Evolutionary conservation across 2,329 filamentous ascomycete species (phyloP), one percentile per base, ranked within the genome.

Genomic region (Botrytis fragariae): DNA sequence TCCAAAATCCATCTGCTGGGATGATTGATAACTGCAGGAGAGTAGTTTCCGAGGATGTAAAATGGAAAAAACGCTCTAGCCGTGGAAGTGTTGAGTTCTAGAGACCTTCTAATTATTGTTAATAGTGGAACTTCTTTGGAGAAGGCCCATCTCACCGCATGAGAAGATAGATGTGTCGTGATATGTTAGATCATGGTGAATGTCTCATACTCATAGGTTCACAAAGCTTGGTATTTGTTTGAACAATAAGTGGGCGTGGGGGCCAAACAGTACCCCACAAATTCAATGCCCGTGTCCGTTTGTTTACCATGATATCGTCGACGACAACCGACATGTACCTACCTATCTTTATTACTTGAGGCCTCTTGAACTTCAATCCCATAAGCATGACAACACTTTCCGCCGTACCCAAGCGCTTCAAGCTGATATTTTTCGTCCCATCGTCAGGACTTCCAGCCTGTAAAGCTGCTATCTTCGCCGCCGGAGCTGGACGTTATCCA

Each of bases 401-500:
- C 20, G 6, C 4, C 45, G 22, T n/a, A 4, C 16, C 25, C 18
- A 25, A 22, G 7, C 45, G 48, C 48, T 57, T 68, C 78, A 82
- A 81, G 59, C 83, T 89, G 39, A 81, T 88, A 70, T 89, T 89
- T 78, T 84, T 85, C 80, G 85, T 84, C 1, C 87, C 87, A 0
- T 78, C 82, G 0, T 60, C 82, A 6, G 81, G 81, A 32, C 81
- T 86, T 14, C 1, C 22, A 81, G 81, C 16, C 16, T 87, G 86
- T 79, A 90, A 89, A 80, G 73, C 81, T 0, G 87, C 87, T 74
- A 83, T 89, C 76, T 89, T 90, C 78, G 82, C 82, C 29, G 86
- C 86, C 22, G 87, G 88, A 35, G 87, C 87, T 0, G 88, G 88
- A 39, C 81, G 84, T 7, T 87, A 86, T 51, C 75, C 74, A 4